Conservation (phyloP, 305 asterid genomes). For the Coffea humblotiana region DNA sequence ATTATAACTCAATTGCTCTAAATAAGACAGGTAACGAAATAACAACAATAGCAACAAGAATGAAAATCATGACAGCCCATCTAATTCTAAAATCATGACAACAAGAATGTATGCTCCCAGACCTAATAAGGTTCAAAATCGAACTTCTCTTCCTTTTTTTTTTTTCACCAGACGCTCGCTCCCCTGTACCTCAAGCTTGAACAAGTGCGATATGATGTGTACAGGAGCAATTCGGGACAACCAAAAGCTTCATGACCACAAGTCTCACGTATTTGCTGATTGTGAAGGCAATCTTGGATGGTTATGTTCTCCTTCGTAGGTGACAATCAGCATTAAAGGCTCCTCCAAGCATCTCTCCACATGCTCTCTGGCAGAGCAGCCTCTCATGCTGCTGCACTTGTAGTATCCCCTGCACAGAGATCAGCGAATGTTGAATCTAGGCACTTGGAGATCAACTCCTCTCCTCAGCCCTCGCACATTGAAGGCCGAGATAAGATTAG, state of each 20-base stretch:
- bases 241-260: conserved; percentile 10
- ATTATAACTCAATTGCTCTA: too few species aligned
- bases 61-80: too few species aligned
- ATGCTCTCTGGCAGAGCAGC: conserved; percentile 90
- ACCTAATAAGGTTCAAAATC: conserved; percentile 7
- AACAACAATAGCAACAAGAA: too few species aligned
- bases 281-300: conserved; percentile 72
- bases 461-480: background rate
- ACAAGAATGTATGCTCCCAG: conserved; percentile 9
- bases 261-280: conserved; percentile 51
- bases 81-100: too few species aligned
- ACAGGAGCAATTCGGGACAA: conserved; percentile 31
- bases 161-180: conserved; percentile 7
- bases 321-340: conserved; percentile 80
- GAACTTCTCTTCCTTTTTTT: background rate
- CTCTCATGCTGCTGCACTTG: conserved; percentile 94
- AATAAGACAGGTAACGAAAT: too few species aligned
- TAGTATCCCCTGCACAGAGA: conserved; percentile 75
- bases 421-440: background rate
- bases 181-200: background rate
- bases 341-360: conserved; percentile 91
- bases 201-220: conserved; percentile 13
- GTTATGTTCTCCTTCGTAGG: conserved; percentile 89
- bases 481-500: background rate
- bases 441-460: background rate